phyloP scores from a whole-genome alignment of 176 grass and related monocot genomes.

The Lolium perenne region DNA sequence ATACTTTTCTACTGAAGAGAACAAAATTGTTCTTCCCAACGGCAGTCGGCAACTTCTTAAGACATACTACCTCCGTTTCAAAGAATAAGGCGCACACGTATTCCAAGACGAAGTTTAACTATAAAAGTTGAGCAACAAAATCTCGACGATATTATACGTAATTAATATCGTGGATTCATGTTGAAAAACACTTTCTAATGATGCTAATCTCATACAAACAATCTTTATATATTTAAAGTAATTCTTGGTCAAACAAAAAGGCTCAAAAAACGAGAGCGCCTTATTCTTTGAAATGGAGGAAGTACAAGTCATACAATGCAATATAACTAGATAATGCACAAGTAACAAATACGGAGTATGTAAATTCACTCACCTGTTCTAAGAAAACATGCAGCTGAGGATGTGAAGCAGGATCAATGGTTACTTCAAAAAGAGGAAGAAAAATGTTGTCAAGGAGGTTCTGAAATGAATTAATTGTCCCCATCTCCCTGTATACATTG shows the following conservation, averaged over 20 bases:
- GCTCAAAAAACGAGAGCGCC: no score
- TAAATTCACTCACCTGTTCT: conserved; percentile 69
- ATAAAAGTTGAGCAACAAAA: no score
- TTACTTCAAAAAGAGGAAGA: conserved; percentile 95
- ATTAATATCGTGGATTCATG: no score
- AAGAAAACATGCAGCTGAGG: conserved; percentile 95
- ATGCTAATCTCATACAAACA: no score
- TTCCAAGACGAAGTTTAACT: no score
- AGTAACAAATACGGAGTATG: conserved; percentile 11
- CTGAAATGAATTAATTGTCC: conserved; percentile 93
- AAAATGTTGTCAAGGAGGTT: conserved; percentile 96
- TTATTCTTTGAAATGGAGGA: no score
- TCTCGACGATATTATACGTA: no score
- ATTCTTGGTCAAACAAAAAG: no score
- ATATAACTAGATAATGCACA: neutral
- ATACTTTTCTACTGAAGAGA: neutral
- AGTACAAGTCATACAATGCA: neutral
- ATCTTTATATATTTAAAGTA: no score
- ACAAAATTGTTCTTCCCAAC: neutral
- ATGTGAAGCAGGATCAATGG: conserved; percentile 86
- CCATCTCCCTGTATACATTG: conserved; percentile 97
- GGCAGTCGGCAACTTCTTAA: conserved; percentile 4
- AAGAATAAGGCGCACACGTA: no score
- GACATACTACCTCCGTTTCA: no score
- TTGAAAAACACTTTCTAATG: no score